phyloP scores from a whole-genome alignment of 371 early-diverging fungal species.

The Circinella umbellata region DNA sequence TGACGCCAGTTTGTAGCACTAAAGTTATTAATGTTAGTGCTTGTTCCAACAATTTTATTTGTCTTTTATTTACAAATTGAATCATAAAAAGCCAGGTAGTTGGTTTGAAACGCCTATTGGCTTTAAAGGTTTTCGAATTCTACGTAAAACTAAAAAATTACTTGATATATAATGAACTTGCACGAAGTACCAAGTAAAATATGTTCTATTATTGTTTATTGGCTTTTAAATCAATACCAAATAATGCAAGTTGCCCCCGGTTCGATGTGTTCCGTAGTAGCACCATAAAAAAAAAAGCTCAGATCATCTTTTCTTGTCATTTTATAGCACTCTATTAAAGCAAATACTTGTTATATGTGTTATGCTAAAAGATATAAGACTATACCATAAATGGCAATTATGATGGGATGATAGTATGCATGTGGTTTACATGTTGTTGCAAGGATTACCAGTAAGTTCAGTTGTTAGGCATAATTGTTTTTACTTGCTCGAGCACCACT shows the following conservation, averaged over 20 bases:
- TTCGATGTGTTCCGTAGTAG: not conserved
- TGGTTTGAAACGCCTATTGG: not conserved
- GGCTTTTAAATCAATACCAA: not conserved
- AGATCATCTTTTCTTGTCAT: constrained; percentile 23
- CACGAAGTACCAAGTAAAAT: too few relatives aligned
- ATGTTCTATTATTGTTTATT: not conserved
- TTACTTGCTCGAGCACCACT: constrained; percentile 6
- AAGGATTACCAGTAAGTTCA: not conserved
- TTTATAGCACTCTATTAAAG: constrained; percentile 9
- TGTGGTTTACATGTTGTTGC: constrained; percentile 9
- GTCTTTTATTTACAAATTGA: not conserved
- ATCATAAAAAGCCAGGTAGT: not conserved
- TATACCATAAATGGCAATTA: not conserved
- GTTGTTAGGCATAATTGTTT: not conserved
- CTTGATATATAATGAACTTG: too few relatives aligned
- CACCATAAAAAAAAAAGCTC: constrained; percentile 9
- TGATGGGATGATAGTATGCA: constrained; percentile 6
- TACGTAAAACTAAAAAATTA: too few relatives aligned
- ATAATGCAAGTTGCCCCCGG: constrained; percentile 1
- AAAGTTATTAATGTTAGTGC: not conserved
- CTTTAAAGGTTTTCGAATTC: too few relatives aligned
- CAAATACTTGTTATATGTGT: not conserved
- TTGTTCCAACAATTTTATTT: not conserved
- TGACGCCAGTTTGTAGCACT: not conserved
- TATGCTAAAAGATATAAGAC: not conserved